phyloP scores from a whole-genome alignment of 2,329 filamentous ascomycete genomes.

The Periconia macrospinosa region DNA sequence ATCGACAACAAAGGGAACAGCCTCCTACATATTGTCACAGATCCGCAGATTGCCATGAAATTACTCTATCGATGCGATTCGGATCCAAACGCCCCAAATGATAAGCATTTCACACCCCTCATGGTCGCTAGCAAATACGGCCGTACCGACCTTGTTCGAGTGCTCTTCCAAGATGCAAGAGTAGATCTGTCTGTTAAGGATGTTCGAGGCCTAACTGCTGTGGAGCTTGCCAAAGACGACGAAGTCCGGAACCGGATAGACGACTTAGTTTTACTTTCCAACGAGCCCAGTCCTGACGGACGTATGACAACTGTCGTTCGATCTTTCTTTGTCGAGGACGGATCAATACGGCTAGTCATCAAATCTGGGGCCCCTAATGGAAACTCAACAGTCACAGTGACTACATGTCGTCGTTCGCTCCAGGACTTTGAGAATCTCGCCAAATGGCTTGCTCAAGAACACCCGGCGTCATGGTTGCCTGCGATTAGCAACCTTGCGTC shows the following conservation, averaged over 20 bases:
- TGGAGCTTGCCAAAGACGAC: conserved; percentile 96
- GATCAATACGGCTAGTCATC: conserved; percentile 85
- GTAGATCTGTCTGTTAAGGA: conserved; percentile 86
- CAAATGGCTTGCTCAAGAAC: conserved; percentile 80
- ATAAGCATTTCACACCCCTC: conserved; percentile 89
- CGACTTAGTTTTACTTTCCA: conserved; percentile 81
- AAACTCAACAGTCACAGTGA: conserved; percentile 84
- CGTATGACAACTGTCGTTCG: conserved; percentile 91
- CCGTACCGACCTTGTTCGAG: conserved; percentile 86
- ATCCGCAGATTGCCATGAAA: conserved; percentile 72
- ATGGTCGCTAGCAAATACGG: conserved; percentile 99
- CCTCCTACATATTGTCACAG: conserved; percentile 91
- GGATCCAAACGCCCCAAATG: conserved; percentile 94
- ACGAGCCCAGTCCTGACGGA: conserved; percentile 66
- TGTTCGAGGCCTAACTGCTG: conserved; percentile 83
- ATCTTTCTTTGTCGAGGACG: conserved; percentile 96
- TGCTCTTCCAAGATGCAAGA: conserved; percentile 82
- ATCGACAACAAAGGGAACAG: conserved; percentile 93
- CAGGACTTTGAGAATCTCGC: conserved; percentile 90
- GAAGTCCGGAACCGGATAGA: conserved; percentile 96
- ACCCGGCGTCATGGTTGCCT: conserved; percentile 94
- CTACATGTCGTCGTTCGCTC: conserved; percentile 85
- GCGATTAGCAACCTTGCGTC: conserved; percentile 75
- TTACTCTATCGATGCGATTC: conserved; percentile 85
- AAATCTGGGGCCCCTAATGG: conserved; percentile 90